Conservation (phyloP, 345 rosid genomes). For the Eucalyptus caleyi region DNA sequence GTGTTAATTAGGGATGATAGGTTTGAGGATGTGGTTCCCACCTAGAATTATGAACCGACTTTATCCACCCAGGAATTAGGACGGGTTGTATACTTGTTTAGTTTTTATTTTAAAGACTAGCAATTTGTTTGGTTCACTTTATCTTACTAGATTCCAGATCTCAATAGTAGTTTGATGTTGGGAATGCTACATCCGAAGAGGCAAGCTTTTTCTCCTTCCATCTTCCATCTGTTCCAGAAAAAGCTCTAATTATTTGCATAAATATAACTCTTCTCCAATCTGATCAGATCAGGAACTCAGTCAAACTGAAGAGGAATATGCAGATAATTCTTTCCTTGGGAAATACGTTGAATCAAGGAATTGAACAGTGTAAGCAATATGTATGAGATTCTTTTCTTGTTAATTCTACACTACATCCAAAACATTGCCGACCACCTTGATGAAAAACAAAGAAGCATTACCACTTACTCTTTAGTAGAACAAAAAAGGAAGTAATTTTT, state of each 20-base stretch:
- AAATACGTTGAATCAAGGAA: conserved; percentile 86
- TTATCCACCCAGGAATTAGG: neutral
- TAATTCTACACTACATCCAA: neutral
- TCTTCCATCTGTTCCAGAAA: neutral
- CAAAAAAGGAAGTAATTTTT: neutral
- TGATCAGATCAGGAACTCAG: conserved; percentile 45
- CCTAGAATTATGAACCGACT: neutral
- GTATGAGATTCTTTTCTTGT: neutral
- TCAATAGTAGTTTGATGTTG: conserved; percentile 47
- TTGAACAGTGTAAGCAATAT: conserved; percentile 78
- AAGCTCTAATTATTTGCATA: neutral
- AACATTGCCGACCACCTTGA: neutral
- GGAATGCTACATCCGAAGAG: conserved; percentile 74
- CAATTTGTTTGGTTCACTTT: neutral
- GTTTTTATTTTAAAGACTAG: neutral
- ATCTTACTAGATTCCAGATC: conserved; percentile 48
- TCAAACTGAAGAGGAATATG: conserved; percentile 71
- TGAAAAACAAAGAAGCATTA: neutral
- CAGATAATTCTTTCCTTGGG: conserved; percentile 81
- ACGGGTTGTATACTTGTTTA: accelerated
- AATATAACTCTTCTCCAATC: neutral
- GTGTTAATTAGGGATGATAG: neutral
- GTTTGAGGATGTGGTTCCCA: neutral
- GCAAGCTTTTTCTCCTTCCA: conserved; percentile 12
- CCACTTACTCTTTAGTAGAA: neutral